These are phyloP conservation scores for Pleoardoris graminearum DNA, from an alignment of 2,329 filamentous ascomycete species.

Conservation along the genomic window DNA sequence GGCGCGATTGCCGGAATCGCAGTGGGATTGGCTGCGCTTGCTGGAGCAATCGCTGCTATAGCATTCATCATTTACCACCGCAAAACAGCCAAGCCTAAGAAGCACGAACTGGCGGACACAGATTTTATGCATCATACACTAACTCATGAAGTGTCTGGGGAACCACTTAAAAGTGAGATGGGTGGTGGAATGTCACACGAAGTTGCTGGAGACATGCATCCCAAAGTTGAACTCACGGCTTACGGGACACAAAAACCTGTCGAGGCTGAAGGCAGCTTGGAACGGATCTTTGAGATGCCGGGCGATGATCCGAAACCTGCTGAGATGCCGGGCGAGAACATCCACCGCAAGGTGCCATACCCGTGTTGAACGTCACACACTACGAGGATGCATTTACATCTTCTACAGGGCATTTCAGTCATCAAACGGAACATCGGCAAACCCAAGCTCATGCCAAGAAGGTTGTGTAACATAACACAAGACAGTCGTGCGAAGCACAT, in stretches of 20 bases:
- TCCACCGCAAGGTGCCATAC: neutral
- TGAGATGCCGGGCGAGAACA: conserved; percentile 20
- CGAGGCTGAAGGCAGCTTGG: conserved; percentile 12
- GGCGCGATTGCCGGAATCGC: conserved; percentile 34
- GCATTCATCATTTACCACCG: conserved; percentile 23
- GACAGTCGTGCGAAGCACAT: neutral
- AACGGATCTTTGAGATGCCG: conserved; percentile 21
- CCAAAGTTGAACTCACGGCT: conserved; percentile 17
- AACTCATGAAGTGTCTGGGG: conserved; percentile 15
- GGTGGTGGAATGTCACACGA: conserved; percentile 21
- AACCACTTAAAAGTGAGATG: conserved; percentile 19
- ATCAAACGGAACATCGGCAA: neutral
- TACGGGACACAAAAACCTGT: conserved; percentile 17
- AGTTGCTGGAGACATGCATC: conserved; percentile 18
- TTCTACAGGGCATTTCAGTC: neutral
- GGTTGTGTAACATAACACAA: neutral
- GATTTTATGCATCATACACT: conserved; percentile 8
- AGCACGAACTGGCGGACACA: conserved; percentile 19
- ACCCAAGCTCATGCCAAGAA: neutral
- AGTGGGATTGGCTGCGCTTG: conserved; percentile 21
- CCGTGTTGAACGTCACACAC: neutral
- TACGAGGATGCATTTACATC: neutral
- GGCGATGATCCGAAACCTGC: conserved; percentile 6
- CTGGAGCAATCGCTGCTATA: neutral
- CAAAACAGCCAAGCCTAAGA: conserved; percentile 8